A percentile compares a stretch with the other conserved stretches of the same genome.
Evolutionary conservation across 1,284 basidiomycete genomes (phyloP).

Genomic region (Rhodotorula sp.): DNA sequence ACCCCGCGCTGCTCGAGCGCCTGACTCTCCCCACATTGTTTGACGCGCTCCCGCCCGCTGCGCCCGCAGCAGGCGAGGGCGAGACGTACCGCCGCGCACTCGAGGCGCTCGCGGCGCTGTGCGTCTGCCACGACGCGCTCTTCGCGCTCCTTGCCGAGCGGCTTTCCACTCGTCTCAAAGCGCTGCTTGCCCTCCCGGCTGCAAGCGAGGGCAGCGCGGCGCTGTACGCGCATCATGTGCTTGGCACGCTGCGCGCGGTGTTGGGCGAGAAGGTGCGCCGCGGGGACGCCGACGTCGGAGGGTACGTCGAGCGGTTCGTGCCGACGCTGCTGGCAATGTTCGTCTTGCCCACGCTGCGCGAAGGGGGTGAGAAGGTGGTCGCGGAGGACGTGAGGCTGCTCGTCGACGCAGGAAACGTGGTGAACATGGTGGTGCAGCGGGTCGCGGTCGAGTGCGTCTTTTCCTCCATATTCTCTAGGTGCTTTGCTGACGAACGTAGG

Average conservation of each 20-base stretch:
- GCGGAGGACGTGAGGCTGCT: constrained; percentile 68
- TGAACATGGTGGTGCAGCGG: constrained; percentile 69
- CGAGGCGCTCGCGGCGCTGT: constrained; percentile 71
- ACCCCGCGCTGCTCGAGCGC: constrained; percentile 60
- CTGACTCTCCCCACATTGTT: constrained; percentile 81
- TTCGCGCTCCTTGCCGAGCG: constrained; percentile 83
- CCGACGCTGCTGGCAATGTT: constrained; percentile 71
- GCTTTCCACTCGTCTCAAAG: constrained; percentile 74
- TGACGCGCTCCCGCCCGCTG: constrained; percentile 59
- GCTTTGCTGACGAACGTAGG: constrained; percentile 42
- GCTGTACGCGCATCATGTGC: constrained; percentile 80
- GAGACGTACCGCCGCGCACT: constrained; percentile 66
- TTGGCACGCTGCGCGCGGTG: constrained; percentile 67
- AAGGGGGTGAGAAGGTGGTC: constrained; percentile 41
- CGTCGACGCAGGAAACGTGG: constrained; percentile 63
- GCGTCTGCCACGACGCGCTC: constrained; percentile 66
- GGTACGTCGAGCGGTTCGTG: constrained; percentile 73
- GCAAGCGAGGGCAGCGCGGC: constrained; percentile 51
- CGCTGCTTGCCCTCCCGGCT: constrained; percentile 56
- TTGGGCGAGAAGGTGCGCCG: constrained; percentile 66
- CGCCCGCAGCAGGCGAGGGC: background rate
- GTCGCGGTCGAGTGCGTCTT: constrained; percentile 61
- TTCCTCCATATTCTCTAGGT: no score
- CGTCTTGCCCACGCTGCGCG: constrained; percentile 57
- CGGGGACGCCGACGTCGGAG: constrained; percentile 69